These are phyloP conservation scores for Gossypium mustelinum DNA, from an alignment of 345 rosid genomes.

Conservation along the genomic window DNA sequence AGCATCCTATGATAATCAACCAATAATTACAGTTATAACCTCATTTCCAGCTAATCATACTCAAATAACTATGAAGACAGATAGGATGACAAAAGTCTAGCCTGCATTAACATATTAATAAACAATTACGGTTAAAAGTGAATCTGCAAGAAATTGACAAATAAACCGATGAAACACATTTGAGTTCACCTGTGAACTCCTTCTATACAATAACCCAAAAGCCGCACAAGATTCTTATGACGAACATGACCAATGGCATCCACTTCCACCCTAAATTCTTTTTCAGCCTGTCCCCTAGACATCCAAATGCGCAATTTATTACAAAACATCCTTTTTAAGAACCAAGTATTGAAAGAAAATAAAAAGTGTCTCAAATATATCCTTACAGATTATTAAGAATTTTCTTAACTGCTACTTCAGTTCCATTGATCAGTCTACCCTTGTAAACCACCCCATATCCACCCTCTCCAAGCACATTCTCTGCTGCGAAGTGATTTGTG, in stretches of 20 bases:
- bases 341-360: conserved; percentile 3
- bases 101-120: neutral
- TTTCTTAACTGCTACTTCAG: conserved; percentile 95
- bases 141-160: neutral
- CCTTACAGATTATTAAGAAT: conserved; percentile 91
- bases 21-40: conserved; percentile 15
- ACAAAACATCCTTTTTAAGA: neutral
- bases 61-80: conserved; percentile 1
- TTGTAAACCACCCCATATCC: conserved; percentile 94
- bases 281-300: conserved; percentile 97
- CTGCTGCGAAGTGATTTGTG: conserved; percentile 64
- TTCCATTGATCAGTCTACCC: conserved; percentile 83
- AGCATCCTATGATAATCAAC: conserved; percentile 49
- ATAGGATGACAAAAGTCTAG: neutral
- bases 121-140: neutral
- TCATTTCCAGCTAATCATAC: neutral
- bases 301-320: conserved; percentile 14
- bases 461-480: conserved; percentile 93
- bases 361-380: conserved; percentile 7
- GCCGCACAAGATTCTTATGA: conserved; percentile 90
- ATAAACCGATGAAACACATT: neutral
- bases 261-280: conserved; percentile 93
- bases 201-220: conserved; percentile 89
- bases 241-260: conserved; percentile 98
- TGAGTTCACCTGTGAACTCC: conserved; percentile 73